Percentiles rank a stretch among this genome's conserved stretches.
Conservation (phyloP, 176 grass and related monocot genomes). For the Zoysia japonica region DNA sequence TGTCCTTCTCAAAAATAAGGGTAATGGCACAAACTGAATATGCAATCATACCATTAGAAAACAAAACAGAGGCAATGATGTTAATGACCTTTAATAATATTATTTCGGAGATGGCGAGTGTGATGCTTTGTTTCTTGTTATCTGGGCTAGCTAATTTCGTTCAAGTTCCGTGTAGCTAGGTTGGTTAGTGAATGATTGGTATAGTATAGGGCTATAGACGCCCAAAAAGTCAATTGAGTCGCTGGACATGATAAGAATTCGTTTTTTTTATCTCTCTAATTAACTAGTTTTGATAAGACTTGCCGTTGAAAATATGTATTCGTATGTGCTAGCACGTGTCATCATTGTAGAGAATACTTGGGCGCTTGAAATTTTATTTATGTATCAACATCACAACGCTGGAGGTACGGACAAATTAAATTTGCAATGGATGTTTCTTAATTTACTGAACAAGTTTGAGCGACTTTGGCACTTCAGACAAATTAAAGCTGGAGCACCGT, state of each 20-base stretch:
- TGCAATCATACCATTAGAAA: no score
- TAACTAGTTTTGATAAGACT: not conserved
- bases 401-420: no score
- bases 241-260: not conserved
- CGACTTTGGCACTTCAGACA: not conserved
- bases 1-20: no score
- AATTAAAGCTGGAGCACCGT: not conserved
- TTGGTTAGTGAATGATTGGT: slow-evolving; percentile 20
- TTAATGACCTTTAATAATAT: no score
- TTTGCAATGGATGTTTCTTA: not conserved
- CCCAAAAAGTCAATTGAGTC: slow-evolving; percentile 24
- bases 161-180: not conserved
- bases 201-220: not conserved
- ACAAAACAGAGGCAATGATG: no score
- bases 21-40: no score
- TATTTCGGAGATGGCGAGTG: slow-evolving; percentile 1
- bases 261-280: not conserved
- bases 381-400: not conserved
- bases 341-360: not conserved
- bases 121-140: slow-evolving; percentile 38
- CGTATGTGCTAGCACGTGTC: slow-evolving; percentile 5
- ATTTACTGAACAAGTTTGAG: not conserved
- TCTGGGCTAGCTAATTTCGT: slow-evolving; percentile 2
- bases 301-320: slow-evolving; percentile 5
- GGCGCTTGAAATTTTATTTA: not conserved